Evolutionary conservation across 179 eudicot genomes (phyloP).

Genomic region (Spinacia oleracea): DNA sequence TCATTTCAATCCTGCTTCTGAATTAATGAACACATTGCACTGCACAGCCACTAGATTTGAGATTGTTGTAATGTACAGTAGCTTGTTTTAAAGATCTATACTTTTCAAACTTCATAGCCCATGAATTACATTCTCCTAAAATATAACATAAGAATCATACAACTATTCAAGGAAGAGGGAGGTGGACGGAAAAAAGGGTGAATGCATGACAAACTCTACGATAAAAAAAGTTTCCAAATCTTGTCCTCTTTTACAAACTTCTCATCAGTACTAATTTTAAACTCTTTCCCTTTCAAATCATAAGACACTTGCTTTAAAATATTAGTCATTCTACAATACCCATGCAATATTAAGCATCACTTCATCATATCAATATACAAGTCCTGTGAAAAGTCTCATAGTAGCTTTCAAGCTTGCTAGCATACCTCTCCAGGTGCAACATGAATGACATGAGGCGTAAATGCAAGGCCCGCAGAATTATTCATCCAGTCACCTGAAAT

Average conservation of each 20-base stretch:
- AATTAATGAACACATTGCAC: background rate
- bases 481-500: slow-evolving; percentile 84
- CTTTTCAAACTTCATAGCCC: background rate
- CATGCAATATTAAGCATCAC: too few relatives aligned
- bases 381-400: background rate
- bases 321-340: too few relatives aligned
- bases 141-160: background rate
- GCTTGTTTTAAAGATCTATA: background rate
- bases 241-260: too few relatives aligned
- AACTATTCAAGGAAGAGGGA: background rate
- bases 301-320: too few relatives aligned
- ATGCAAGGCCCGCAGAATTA: slow-evolving; percentile 71
- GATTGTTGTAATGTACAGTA: background rate
- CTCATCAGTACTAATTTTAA: too few relatives aligned
- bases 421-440: slow-evolving; percentile 75
- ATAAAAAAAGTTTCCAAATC: too few relatives aligned
- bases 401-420: background rate
- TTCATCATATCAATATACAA: background rate
- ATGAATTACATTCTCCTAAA: background rate
- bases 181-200: too few relatives aligned
- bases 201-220: background rate
- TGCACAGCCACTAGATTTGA: background rate
- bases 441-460: slow-evolving; percentile 68
- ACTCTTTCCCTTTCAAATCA: too few relatives aligned
- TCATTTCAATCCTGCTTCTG: background rate